A percentile compares a stretch with the other conserved stretches of the same genome.
Conservation (phyloP, 2,329 filamentous ascomycete species). For the Xylariales sp. region DNA sequence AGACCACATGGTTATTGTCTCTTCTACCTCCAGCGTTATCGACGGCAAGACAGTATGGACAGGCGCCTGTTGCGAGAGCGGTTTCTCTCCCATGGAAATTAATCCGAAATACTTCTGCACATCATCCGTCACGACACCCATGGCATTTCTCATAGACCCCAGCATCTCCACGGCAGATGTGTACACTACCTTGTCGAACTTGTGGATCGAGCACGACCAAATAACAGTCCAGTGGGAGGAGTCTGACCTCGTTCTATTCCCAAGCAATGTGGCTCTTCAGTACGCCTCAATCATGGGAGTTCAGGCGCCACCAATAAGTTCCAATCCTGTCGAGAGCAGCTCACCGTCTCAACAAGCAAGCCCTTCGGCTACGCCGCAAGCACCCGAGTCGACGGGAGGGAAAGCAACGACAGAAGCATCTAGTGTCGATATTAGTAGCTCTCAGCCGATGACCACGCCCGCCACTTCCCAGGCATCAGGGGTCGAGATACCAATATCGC, state of each 20-base stretch:
- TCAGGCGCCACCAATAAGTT: not conserved
- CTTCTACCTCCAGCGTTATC: slow-evolving; percentile 10
- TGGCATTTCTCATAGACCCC: slow-evolving; percentile 22
- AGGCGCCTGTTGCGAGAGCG: slow-evolving; percentile 24
- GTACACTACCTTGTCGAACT: slow-evolving; percentile 20
- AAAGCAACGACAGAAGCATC: too few species aligned
- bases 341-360: too few species aligned
- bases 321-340: not conserved
- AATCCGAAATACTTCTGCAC: slow-evolving; percentile 18
- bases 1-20: slow-evolving; percentile 18
- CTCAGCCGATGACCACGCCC: too few species aligned
- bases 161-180: slow-evolving; percentile 23
- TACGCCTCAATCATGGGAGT: slow-evolving; percentile 23
- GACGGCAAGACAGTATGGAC: slow-evolving; percentile 17
- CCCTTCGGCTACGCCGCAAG: too few species aligned
- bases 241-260: slow-evolving; percentile 16
- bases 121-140: slow-evolving; percentile 19
- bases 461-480: too few species aligned
- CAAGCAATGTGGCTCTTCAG: slow-evolving; percentile 13
- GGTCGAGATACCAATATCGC: too few species aligned
- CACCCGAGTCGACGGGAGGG: too few species aligned
- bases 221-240: slow-evolving; percentile 22
- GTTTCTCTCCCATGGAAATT: slow-evolving; percentile 17
- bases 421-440: too few species aligned
- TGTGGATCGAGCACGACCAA: slow-evolving; percentile 23